A percentile compares a stretch with the other conserved stretches of the same genome.
Evolutionary conservation across 2,329 filamentous ascomycete genomes (phyloP).

Genomic region (Fusarium tanahbumbuense): DNA sequence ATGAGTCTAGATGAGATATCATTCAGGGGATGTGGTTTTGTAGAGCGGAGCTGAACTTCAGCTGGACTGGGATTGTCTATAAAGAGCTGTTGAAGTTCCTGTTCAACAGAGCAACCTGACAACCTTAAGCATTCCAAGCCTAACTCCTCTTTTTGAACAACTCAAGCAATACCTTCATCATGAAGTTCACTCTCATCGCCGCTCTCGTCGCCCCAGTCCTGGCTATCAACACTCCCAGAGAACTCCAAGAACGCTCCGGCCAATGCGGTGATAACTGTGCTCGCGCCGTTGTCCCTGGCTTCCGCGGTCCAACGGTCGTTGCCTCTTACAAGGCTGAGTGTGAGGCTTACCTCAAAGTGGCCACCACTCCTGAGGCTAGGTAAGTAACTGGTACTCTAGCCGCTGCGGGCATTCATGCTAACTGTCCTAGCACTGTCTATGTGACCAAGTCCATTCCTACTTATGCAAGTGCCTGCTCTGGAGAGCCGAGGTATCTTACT

Average conservation of each 20-base stretch:
- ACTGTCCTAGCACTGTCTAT: constrained; percentile 28
- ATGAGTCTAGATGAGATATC: neutral
- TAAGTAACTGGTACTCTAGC: neutral
- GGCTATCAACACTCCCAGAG: constrained; percentile 28
- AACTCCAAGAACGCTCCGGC: constrained; percentile 29
- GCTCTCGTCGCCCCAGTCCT: constrained; percentile 26
- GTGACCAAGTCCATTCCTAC: constrained; percentile 38
- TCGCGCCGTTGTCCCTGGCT: constrained; percentile 33
- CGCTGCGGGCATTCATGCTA: neutral
- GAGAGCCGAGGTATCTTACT: constrained; percentile 35
- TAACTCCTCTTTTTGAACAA: neutral
- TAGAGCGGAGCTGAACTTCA: neutral
- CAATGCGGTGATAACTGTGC: constrained; percentile 37
- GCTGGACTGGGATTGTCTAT: neutral
- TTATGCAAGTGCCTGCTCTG: constrained; percentile 40
- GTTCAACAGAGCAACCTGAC: neutral
- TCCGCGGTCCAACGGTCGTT: constrained; percentile 19
- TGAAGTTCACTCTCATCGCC: constrained; percentile 39
- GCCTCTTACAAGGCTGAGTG: constrained; percentile 34
- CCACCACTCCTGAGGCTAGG: constrained; percentile 33
- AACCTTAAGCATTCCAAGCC: neutral
- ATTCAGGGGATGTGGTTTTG: neutral
- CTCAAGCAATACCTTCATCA: neutral
- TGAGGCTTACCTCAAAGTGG: constrained; percentile 33
- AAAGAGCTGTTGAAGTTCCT: constrained; percentile 3